These are phyloP conservation scores for Immersiella caudata DNA, from an alignment of 495 filamentous ascomycete species.

Conservation along the genomic window DNA sequence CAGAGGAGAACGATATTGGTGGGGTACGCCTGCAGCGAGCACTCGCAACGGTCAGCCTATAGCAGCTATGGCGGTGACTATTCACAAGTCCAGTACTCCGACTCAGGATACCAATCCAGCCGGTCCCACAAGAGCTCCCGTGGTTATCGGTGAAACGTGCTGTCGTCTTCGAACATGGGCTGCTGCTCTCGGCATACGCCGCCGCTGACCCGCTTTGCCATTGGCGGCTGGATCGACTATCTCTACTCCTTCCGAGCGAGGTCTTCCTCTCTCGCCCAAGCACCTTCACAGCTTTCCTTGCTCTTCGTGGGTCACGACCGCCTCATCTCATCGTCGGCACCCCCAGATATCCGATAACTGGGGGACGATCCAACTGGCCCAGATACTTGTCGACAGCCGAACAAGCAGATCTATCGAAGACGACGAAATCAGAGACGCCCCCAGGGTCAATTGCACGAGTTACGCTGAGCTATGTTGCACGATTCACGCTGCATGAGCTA, in stretches of 20 bases:
- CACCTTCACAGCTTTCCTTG: slow-evolving; percentile 51
- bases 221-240: slow-evolving; percentile 51
- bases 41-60: slow-evolving; percentile 29
- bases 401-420: slow-evolving; percentile 37
- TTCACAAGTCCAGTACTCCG: slow-evolving; percentile 45
- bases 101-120: slow-evolving; percentile 55
- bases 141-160: slow-evolving; percentile 52
- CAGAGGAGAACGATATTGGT: slow-evolving; percentile 79
- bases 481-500: too few relatives aligned
- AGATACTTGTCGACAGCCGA: slow-evolving; percentile 26
- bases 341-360: slow-evolving; percentile 34
- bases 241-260: slow-evolving; percentile 54
- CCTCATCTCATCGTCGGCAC: slow-evolving; percentile 49
- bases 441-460: not conserved
- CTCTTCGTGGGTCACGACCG: slow-evolving; percentile 53
- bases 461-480: too few relatives aligned
- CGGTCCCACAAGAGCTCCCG: slow-evolving; percentile 49
- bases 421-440: slow-evolving; percentile 16
- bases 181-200: slow-evolving; percentile 49
- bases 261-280: slow-evolving; percentile 43
- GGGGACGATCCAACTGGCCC: slow-evolving; percentile 1
- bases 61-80: slow-evolving; percentile 29
- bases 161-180: slow-evolving; percentile 55
- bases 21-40: slow-evolving; percentile 69
- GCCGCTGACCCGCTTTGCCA: slow-evolving; percentile 48